Conservation (phyloP, 768 basidiomycete species). For the Mycena maculata region DNA sequence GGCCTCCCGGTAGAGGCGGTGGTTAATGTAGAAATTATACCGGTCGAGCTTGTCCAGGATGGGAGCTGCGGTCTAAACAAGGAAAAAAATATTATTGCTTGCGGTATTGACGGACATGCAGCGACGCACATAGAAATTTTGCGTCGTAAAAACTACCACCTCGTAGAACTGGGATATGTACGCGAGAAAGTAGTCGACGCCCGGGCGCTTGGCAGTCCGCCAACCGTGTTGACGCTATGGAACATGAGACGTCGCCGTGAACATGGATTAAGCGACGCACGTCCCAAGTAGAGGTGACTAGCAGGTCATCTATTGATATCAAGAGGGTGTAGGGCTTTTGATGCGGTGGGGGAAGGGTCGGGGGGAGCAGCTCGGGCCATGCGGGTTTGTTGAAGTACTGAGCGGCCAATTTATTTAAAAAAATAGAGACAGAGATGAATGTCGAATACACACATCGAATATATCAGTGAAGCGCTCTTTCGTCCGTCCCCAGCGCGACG, state of each 20-base stretch:
- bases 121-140: constrained; percentile 85
- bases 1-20: constrained; percentile 93
- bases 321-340: constrained; percentile 94
- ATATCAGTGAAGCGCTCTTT: constrained; percentile 69
- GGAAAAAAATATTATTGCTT: constrained; percentile 8
- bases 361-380: constrained; percentile 92
- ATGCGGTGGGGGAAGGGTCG: constrained; percentile 82
- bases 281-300: constrained; percentile 95
- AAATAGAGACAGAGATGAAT: not conserved
- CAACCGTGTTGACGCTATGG: constrained; percentile 90
- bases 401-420: constrained; percentile 2
- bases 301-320: constrained; percentile 90
- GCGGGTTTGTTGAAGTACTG: constrained; percentile 95
- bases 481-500: constrained; percentile 74
- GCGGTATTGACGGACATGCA: constrained; percentile 7
- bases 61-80: constrained; percentile 86
- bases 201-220: constrained; percentile 97
- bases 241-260: constrained; percentile 10
- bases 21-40: constrained; percentile 88
- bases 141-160: constrained; percentile 94
- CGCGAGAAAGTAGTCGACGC: constrained; percentile 97
- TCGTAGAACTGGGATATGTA: constrained; percentile 99
- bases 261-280: constrained; percentile 61
- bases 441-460: constrained; percentile 68
- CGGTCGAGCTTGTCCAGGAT: constrained; percentile 95